Base-by-base conservation (phyloP, 768 basidiomycete species). In the Lactifluus piperatus region DNA sequence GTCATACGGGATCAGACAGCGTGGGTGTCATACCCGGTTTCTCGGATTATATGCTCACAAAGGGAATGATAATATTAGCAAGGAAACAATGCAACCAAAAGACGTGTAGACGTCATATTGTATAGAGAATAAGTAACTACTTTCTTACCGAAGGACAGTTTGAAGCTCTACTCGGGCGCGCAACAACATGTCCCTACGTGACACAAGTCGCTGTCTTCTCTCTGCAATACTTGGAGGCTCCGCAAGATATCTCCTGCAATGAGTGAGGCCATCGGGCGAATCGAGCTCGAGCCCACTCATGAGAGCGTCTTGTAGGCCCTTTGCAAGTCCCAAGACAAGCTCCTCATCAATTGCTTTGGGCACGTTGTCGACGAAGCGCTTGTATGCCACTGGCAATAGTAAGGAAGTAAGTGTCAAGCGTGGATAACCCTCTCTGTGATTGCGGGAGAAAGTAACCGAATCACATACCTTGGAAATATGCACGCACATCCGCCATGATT, bases 401-500 rank as follows among this genome's bases (percentile, higher is more conserved):
- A 41, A 39, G 37, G 37, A 14, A 5, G 7, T 5, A 9, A 20
- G 10, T 20, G 20, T 47, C 53, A 47, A n/a, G 46, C 10, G 22
- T 26, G 9, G 36, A n/a, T 34, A 41, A 27, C 29, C 24, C 24
- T 32, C 44, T 54, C 18, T 8, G 20, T n/a, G 8, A 30, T 10
- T 29, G n/a, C 8, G 18, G 44, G 51, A 46, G 56, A 61, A 47
- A 61, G 24, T 34, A 46, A 39, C 22, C 44, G 8, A 29, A 48
- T 29, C 32, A 62, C 66, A 8, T 64, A 84, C 88, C 86, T 76
- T 88, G 84, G 68, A 88, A 89, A 62, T 88, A 89, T 0, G 83
- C 86, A 5, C 85, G 74, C 2, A 87, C 84, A 55, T 82, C 78
- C 0, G 85, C 84, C 85, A 89, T 88, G 64, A 88, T 85, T 4